Evolutionary conservation across 345 rosid genomes (phyloP).

Genomic region (Gossypium bickii): DNA sequence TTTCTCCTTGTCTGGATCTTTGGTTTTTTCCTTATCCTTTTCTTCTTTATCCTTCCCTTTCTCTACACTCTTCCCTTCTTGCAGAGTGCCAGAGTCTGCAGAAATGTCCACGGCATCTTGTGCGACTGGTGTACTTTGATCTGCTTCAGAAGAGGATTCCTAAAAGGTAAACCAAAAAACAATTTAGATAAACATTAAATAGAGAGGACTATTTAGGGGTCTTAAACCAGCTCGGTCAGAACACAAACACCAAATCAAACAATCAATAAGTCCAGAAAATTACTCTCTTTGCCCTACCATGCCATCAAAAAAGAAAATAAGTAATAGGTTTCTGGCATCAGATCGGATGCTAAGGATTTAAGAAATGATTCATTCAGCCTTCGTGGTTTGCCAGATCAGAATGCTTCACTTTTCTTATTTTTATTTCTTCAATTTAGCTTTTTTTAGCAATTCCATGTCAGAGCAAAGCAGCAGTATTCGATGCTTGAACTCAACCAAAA

Average conservation of each 20-base stretch:
- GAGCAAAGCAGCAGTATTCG: background rate
- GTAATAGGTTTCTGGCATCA: background rate
- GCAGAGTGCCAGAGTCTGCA: slow-evolving; percentile 48
- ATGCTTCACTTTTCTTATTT: background rate
- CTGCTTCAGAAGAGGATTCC: slow-evolving; percentile 67
- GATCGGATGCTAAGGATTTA: background rate
- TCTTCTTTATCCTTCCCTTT: slow-evolving; percentile 78
- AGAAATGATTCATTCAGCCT: background rate
- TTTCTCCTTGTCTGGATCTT: slow-evolving; percentile 49
- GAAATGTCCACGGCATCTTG: slow-evolving; percentile 51
- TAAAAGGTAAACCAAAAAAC: slow-evolving; percentile 18
- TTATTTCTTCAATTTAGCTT: background rate
- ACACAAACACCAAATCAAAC: background rate
- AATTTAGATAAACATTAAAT: slow-evolving; percentile 2
- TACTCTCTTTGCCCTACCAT: background rate
- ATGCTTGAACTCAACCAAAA: background rate
- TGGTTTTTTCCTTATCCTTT: slow-evolving; percentile 61
- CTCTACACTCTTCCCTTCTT: slow-evolving; percentile 55
- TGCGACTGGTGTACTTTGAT: slow-evolving; percentile 46
- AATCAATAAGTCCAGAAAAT: background rate
- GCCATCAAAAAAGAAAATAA: background rate
- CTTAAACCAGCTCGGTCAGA: background rate
- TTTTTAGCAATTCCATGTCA: background rate
- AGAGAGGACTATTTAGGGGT: background rate
- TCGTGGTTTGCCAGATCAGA: background rate